Evolutionary conservation across 768 basidiomycete genomes (phyloP).

Genomic region (Podaxis pistillaris): DNA sequence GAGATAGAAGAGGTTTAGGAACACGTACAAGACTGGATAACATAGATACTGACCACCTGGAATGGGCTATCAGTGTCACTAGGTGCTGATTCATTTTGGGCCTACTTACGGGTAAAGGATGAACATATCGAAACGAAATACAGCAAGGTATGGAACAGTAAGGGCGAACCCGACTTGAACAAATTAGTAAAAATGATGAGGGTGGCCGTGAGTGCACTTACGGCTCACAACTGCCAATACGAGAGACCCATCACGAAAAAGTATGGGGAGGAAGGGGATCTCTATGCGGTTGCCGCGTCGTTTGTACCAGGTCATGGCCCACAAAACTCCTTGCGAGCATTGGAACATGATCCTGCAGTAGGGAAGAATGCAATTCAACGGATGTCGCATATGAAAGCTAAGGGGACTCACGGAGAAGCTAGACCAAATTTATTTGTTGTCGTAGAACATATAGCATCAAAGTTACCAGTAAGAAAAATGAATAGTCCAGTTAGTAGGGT

Average conservation of each 20-base stretch:
- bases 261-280: background rate
- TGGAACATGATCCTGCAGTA: background rate
- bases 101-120: slow-evolving; percentile 1
- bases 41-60: background rate
- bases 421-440: background rate
- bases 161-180: background rate
- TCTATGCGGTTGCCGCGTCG: background rate
- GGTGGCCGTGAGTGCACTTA: background rate
- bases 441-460: background rate
- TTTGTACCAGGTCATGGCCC: slow-evolving; percentile 1
- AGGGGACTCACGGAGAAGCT: background rate
- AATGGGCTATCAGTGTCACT: background rate
- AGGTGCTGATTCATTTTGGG: background rate
- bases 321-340: background rate
- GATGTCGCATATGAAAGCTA: too few relatives aligned
- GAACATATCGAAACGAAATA: background rate
- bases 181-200: background rate
- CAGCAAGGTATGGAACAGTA: background rate
- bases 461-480: background rate
- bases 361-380: background rate
- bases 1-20: background rate
- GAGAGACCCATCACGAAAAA: background rate
- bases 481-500: background rate
- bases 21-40: background rate
- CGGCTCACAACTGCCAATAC: background rate